These are phyloP conservation scores for Cornus kousa DNA, from an alignment of 148 eudicot genomes.

Conservation along the genomic window DNA sequence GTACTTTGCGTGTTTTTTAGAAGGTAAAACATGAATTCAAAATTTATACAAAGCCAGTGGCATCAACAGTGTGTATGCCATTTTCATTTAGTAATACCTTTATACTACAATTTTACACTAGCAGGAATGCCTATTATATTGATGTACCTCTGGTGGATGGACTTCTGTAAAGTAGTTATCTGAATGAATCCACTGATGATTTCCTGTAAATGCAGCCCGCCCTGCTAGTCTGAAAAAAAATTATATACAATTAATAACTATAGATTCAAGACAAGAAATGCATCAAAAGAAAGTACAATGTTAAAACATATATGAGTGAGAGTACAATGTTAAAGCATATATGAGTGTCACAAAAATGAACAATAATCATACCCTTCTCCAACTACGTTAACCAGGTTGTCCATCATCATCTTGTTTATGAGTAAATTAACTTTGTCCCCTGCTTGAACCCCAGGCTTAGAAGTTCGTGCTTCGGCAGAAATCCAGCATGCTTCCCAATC, in stretches of 20 bases:
- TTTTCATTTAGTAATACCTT: neutral
- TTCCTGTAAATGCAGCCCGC: conserved; percentile 82
- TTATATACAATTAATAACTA: neutral
- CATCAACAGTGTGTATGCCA: neutral
- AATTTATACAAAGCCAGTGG: neutral
- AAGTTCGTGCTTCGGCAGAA: conserved; percentile 28
- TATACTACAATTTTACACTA: neutral
- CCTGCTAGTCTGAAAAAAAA: conserved; percentile 62
- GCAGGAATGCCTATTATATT: neutral
- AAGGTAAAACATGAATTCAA: neutral
- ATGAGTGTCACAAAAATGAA: neutral
- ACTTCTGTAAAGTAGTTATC: conserved; percentile 38
- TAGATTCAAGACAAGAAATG: neutral
- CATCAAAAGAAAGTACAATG: neutral
- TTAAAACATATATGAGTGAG: too few species aligned
- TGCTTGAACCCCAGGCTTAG: conserved; percentile 32
- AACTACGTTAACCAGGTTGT: conserved; percentile 63
- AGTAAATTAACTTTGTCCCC: conserved; percentile 55
- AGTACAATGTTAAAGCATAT: neutral
- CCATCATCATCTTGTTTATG: conserved; percentile 79
- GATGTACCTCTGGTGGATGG: conserved; percentile 79
- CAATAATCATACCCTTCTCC: conserved; percentile 75
- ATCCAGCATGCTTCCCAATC: conserved; percentile 33
- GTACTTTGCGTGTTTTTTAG: neutral
- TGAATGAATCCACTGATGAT: conserved; percentile 77